A percentile compares a stretch with the other conserved stretches of the same genome.
These are phyloP conservation scores for Reutealis trisperma DNA, from an alignment of 345 rosid species.

Conservation along the genomic window DNA sequence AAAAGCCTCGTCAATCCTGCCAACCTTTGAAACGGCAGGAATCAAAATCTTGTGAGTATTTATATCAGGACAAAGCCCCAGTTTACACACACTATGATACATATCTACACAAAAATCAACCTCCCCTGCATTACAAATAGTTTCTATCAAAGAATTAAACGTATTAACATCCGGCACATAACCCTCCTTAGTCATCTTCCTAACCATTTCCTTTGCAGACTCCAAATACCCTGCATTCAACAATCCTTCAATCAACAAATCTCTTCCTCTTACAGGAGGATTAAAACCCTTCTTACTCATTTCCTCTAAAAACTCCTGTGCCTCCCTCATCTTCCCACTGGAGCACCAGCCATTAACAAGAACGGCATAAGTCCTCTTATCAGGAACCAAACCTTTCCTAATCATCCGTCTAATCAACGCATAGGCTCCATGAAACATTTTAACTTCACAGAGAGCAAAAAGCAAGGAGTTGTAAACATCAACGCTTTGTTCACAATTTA, in stretches of 20 bases:
- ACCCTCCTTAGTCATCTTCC: constrained; percentile 72
- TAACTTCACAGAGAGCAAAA: constrained; percentile 76
- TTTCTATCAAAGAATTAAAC: constrained; percentile 63
- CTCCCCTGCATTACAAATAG: constrained; percentile 64
- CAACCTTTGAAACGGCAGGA: constrained; percentile 79
- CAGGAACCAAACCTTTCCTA: constrained; percentile 61
- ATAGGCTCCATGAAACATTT: constrained; percentile 83
- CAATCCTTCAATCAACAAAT: constrained; percentile 81
- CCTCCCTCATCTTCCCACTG: constrained; percentile 79
- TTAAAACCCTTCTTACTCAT: constrained; percentile 87
- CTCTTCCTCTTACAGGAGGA: constrained; percentile 86
- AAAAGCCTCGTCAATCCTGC: constrained; percentile 80
- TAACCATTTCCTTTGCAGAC: constrained; percentile 76
- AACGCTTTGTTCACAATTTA: constrained; percentile 55
- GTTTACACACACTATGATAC: constrained; percentile 61
- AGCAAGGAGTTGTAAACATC: constrained; percentile 68
- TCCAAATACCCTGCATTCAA: constrained; percentile 77
- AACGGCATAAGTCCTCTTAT: constrained; percentile 60
- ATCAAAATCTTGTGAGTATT: constrained; percentile 74
- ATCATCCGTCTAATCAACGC: constrained; percentile 84
- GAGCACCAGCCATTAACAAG: constrained; percentile 89
- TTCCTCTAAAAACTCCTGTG: constrained; percentile 73
- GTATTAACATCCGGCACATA: constrained; percentile 63
- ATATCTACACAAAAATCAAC: constrained; percentile 64
- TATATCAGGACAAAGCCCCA: constrained; percentile 71